Evolutionary conservation across 2,329 filamentous ascomycete species (phyloP).

Genomic region (Teratosphaeriaceae sp.): DNA sequence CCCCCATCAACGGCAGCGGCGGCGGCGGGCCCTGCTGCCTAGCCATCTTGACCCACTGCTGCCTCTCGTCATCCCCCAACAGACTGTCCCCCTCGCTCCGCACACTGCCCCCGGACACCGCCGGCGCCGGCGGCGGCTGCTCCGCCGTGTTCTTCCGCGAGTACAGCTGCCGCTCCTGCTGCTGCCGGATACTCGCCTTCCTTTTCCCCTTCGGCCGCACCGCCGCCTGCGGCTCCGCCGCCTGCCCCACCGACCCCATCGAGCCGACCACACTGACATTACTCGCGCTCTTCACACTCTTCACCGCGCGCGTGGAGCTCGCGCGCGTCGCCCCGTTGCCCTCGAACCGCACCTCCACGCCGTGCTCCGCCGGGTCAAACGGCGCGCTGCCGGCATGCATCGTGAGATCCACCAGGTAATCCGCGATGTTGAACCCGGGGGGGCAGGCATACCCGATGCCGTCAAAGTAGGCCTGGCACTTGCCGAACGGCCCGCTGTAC

Average conservation of each 20-base stretch:
- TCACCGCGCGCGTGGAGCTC: constrained; percentile 81
- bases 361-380: constrained; percentile 48
- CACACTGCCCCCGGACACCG: constrained; percentile 38
- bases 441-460: constrained; percentile 87
- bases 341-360: constrained; percentile 50
- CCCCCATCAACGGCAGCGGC: constrained; percentile 50
- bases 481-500: constrained; percentile 83
- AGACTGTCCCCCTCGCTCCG: constrained; percentile 49
- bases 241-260: constrained; percentile 42
- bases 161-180: constrained; percentile 85
- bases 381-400: constrained; percentile 83
- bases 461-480: constrained; percentile 90
- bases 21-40: constrained; percentile 41
- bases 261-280: constrained; percentile 59
- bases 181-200: constrained; percentile 72
- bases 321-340: constrained; percentile 62
- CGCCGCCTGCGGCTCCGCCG: too few species aligned
- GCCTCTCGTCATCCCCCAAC: constrained; percentile 37
- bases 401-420: constrained; percentile 93
- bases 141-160: constrained; percentile 64
- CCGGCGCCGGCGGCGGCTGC: constrained; percentile 29
- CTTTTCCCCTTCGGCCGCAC: constrained; percentile 63
- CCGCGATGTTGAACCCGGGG: constrained; percentile 96
- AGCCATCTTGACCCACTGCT: constrained; percentile 58
- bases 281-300: constrained; percentile 81